These are phyloP conservation scores for Naganishia liquefaciens DNA, from an alignment of 1,284 basidiomycete species.

Conservation along the genomic window DNA sequence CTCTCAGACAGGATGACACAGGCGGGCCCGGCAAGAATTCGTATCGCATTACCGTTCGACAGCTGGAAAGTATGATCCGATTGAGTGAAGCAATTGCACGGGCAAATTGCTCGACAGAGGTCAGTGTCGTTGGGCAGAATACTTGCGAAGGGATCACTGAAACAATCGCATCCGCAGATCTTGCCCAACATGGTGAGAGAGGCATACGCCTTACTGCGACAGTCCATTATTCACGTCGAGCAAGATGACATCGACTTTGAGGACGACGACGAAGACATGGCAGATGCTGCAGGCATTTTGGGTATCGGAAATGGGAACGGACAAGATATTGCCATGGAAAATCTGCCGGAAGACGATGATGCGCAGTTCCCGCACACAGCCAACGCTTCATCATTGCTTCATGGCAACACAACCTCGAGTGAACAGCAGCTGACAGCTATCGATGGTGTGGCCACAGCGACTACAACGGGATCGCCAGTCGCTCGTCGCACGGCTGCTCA, in stretches of 20 bases:
- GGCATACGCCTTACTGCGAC: slow-evolving; percentile 87
- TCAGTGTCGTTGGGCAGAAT: slow-evolving; percentile 45
- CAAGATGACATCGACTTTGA: slow-evolving; percentile 98
- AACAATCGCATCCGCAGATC: slow-evolving; percentile 61
- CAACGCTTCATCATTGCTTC: slow-evolving; percentile 31
- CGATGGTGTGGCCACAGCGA: slow-evolving; percentile 31
- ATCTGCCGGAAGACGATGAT: slow-evolving; percentile 63
- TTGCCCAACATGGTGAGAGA: slow-evolving; percentile 91
- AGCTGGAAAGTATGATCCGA: slow-evolving; percentile 96
- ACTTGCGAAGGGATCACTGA: background rate
- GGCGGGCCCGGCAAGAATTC: slow-evolving; percentile 84
- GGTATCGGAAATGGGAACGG: slow-evolving; percentile 36
- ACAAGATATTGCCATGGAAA: slow-evolving; percentile 65
- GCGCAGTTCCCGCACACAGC: slow-evolving; percentile 48
- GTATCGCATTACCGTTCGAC: slow-evolving; percentile 93
- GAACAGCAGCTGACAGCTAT: slow-evolving; percentile 34
- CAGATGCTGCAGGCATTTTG: slow-evolving; percentile 57
- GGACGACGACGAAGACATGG: slow-evolving; percentile 68
- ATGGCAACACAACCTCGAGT: slow-evolving; percentile 38
- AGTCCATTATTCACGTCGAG: slow-evolving; percentile 99
- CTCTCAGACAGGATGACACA: slow-evolving; percentile 87
- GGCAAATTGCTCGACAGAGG: slow-evolving; percentile 89
- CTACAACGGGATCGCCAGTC: slow-evolving; percentile 32
- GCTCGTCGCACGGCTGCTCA: slow-evolving; percentile 33
- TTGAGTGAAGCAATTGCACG: slow-evolving; percentile 95